These are phyloP conservation scores for Cyclotella choctawhatcheeana DNA, from an alignment of 108 stramenopile genomes.

Conservation along the genomic window DNA sequence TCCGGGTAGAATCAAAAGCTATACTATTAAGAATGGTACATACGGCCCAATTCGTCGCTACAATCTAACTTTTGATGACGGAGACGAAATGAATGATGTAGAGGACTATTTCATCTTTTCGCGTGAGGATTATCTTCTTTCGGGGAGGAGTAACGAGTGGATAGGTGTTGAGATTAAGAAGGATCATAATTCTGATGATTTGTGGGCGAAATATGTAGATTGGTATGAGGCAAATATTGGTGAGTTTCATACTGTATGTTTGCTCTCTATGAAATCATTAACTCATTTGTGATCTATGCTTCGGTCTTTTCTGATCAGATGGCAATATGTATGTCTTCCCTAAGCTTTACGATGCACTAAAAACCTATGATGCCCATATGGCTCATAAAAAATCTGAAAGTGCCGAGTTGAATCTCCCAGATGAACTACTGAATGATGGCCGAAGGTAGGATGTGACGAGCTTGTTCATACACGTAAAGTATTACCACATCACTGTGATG, in stretches of 20 bases:
- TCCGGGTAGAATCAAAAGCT: neutral
- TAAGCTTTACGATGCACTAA: neutral
- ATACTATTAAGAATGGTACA: neutral
- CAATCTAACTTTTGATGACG: neutral
- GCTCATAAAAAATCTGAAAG: neutral
- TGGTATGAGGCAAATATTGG: neutral
- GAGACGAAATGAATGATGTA: neutral
- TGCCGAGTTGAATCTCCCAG: neutral
- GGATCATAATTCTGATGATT: neutral
- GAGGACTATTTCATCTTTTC: neutral
- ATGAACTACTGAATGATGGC: neutral
- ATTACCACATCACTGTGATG: too few species aligned
- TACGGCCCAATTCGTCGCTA: neutral
- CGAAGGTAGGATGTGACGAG: too few species aligned
- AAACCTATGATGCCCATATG: neutral
- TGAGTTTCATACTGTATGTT: neutral
- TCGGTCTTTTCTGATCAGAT: neutral
- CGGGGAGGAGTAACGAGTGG: neutral
- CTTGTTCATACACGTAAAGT: too few species aligned
- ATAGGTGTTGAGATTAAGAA: neutral
- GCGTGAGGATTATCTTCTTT: neutral
- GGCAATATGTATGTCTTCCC: neutral
- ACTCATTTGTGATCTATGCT: neutral
- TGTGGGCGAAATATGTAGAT: neutral
- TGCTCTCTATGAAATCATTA: neutral